A percentile compares a stretch with the other conserved stretches of the same genome.
These are phyloP conservation scores for Fusarium pilosicola DNA, from an alignment of 2,329 filamentous ascomycete species.

Conservation along the genomic window DNA sequence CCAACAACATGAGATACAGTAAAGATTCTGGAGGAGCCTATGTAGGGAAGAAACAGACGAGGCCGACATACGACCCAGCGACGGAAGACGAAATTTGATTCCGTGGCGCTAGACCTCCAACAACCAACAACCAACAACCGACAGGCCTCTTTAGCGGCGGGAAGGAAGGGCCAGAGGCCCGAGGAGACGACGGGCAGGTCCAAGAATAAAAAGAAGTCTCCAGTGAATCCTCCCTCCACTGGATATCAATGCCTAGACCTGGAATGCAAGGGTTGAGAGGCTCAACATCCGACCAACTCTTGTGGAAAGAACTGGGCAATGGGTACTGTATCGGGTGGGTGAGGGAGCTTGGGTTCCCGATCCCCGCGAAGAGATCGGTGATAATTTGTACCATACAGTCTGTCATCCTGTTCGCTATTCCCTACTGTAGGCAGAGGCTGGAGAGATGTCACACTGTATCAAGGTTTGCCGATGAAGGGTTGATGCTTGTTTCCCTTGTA, in stretches of 20 bases:
- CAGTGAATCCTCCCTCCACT: background rate
- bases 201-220: background rate
- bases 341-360: conserved; percentile 2
- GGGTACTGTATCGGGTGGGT: background rate
- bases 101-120: conserved; percentile 34
- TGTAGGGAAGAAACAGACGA: conserved; percentile 3
- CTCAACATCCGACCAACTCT: conserved; percentile 24
- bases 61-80: conserved; percentile 3
- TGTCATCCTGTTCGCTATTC: background rate
- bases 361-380: conserved; percentile 19
- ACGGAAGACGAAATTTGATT: conserved; percentile 27
- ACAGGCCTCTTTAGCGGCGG: conserved; percentile 37
- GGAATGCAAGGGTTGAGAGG: conserved; percentile 21
- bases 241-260: background rate
- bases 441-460: background rate
- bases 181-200: conserved; percentile 16
- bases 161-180: conserved; percentile 32
- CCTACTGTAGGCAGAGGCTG: background rate
- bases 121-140: conserved; percentile 12
- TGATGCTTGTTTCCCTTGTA: conserved; percentile 4
- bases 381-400: background rate
- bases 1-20: background rate
- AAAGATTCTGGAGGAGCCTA: background rate
- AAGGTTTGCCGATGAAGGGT: background rate
- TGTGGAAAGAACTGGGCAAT: background rate